Base-by-base conservation (phyloP, 345 rosid species). In the Eucalyptus viminalis region DNA sequence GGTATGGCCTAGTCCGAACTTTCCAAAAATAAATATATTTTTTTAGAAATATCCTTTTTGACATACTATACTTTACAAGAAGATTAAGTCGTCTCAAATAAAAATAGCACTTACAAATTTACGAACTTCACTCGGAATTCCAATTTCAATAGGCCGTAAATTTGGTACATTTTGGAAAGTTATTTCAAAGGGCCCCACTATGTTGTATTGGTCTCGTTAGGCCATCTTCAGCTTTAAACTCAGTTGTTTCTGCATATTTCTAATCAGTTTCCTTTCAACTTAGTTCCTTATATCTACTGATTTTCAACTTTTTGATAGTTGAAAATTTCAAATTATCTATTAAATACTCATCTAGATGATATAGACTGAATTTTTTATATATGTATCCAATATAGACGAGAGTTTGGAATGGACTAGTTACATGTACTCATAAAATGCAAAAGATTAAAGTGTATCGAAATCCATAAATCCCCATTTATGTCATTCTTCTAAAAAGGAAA, bases 401-500 rank as follows among this genome's bases (percentile, higher is more conserved):
- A 65, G 31, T 27, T 34, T 67, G 0, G 1, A 67, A 67, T 1
- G 22, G 24, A 67, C 80, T 31, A 67, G 12, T 67, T 16, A 31
- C 2, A 0, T 67, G 8, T 67, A 16, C 12, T 5, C 80, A 31
- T 31, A 67, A 67, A 31, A 67, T 15, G 22, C 80, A 8, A 67
- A 67, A 15, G 3, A 67, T 31, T 31, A 67, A 31, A 67, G 21
- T 16, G 12, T 8, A 31, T 1, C 0, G 4, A 67, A 67, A 67
- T 65, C 3, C 5, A 2, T n/a, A 2, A n/a, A 65, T 29, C 19
- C 0, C 72, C 37, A n/a, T 67, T 0, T 14, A 3, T 16, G 1
- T 31, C 16, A 1, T 65, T 17, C 0, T 1, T 7, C 5, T 17
- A 5, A 31, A 8, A 65, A 14, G 12, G 49, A 2, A 2, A 14